These are phyloP conservation scores for Cladosporium sp. DNA, from an alignment of 2,329 filamentous ascomycete genomes.

Conservation along the genomic window DNA sequence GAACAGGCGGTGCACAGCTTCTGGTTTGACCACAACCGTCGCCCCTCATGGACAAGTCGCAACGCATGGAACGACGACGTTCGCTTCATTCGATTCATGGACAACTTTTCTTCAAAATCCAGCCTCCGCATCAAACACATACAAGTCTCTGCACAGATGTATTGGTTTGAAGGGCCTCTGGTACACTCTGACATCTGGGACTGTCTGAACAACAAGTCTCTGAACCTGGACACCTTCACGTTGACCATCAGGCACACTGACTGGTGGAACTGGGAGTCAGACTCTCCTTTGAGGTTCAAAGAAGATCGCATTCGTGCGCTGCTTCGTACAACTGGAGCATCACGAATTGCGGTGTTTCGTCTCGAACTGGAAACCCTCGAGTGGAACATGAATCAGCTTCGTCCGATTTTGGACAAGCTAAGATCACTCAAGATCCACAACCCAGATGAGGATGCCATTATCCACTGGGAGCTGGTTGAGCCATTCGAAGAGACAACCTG, in stretches of 20 bases:
- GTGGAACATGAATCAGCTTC: not conserved
- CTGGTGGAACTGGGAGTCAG: not conserved
- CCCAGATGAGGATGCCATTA: not conserved
- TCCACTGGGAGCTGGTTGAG: not conserved
- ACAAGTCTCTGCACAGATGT: not conserved
- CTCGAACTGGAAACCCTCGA: not conserved
- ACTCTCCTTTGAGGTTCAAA: not conserved
- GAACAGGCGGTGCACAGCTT: conserved; percentile 34
- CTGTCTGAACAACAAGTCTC: not conserved
- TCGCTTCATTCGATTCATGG: not conserved
- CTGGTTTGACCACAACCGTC: conserved; percentile 28
- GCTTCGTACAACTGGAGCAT: not conserved
- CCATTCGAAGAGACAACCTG: not conserved
- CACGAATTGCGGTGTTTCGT: not conserved
- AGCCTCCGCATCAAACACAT: not conserved
- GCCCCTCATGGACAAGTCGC: not conserved
- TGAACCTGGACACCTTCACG: not conserved
- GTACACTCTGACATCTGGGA: not conserved
- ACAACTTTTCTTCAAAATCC: not conserved
- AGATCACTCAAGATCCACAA: not conserved
- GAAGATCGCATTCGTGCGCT: not conserved
- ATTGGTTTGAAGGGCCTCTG: not conserved
- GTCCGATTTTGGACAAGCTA: not conserved
- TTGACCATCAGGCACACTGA: not conserved
- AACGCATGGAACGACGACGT: not conserved